phyloP scores from a whole-genome alignment of 2,329 filamentous ascomycete genomes.

The Cladosporium sp. region DNA sequence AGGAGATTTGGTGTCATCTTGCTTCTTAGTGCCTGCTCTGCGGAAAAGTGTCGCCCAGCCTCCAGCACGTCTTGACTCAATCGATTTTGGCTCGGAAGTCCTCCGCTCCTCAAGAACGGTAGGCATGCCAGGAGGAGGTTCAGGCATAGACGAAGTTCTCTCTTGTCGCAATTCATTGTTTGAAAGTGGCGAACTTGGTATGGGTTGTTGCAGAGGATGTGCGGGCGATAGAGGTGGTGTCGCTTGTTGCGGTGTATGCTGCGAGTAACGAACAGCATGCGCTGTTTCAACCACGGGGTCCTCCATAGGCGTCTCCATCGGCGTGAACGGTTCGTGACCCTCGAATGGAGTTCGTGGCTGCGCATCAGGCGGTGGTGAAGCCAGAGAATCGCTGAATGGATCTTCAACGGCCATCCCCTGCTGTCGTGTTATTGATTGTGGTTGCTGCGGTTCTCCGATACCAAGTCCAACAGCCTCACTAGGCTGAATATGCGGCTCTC shows the following conservation, averaged over 20 bases:
- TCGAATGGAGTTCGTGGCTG: constrained; percentile 6
- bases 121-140: constrained; percentile 31
- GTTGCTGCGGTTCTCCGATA: constrained; percentile 20
- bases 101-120: constrained; percentile 17
- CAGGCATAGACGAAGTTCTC: constrained; percentile 18
- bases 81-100: constrained; percentile 46
- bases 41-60: constrained; percentile 73
- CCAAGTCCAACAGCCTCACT: constrained; percentile 27
- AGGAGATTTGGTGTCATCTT: constrained; percentile 44
- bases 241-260: constrained; percentile 7
- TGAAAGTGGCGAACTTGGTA: constrained; percentile 3
- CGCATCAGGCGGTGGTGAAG: constrained; percentile 16
- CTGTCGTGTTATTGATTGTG: not conserved
- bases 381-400: constrained; percentile 25
- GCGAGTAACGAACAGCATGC: constrained; percentile 28
- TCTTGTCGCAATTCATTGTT: constrained; percentile 12
- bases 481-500: constrained; percentile 13
- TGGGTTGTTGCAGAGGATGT: constrained; percentile 10
- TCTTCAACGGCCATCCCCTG: constrained; percentile 16
- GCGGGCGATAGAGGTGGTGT: constrained; percentile 36
- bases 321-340: constrained; percentile 26
- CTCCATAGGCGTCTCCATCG: constrained; percentile 40
- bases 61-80: constrained; percentile 23
- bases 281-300: constrained; percentile 48
- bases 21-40: constrained; percentile 52